Conservation (phyloP, 129 eudicot species). For the Flaveria brownii region DNA sequence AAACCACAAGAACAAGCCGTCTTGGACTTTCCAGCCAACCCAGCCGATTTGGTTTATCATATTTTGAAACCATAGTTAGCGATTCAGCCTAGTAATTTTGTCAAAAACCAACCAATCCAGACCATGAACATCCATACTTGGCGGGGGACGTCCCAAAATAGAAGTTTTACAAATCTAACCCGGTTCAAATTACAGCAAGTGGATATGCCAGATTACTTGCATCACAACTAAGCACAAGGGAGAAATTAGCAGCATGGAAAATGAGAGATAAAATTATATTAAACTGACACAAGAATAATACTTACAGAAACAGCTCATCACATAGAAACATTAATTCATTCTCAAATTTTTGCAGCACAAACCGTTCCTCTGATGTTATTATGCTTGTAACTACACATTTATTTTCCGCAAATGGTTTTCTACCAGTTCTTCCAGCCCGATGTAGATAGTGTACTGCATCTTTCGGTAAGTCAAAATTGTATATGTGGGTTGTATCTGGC, state of each 20-base stretch:
- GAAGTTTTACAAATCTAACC: no score
- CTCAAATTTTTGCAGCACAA: constrained; percentile 77
- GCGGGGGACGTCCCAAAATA: no score
- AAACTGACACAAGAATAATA: constrained; percentile 4
- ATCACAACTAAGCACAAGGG: no score
- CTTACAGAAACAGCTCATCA: constrained; percentile 52
- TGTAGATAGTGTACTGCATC: constrained; percentile 87
- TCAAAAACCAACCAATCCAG: background rate
- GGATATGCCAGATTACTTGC: background rate
- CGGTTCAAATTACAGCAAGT: background rate
- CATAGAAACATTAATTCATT: constrained; percentile 74
- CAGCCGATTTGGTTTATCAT: background rate
- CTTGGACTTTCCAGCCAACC: no score
- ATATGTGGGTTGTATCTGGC: constrained; percentile 92
- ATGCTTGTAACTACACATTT: constrained; percentile 78
- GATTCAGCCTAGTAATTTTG: background rate
- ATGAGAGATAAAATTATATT: background rate
- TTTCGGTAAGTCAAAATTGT: constrained; percentile 92
- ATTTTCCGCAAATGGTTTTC: constrained; percentile 77
- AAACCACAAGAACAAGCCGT: background rate
- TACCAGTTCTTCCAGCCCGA: constrained; percentile 96
- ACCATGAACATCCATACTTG: background rate
- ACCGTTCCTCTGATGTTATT: constrained; percentile 72
- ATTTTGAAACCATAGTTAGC: background rate
- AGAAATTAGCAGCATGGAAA: constrained; percentile 8